Evolutionary conservation across 2,329 filamentous ascomycete genomes (phyloP), one percentile per base, ranked within the genome.

Genomic region (Botrytis byssoidea): DNA sequence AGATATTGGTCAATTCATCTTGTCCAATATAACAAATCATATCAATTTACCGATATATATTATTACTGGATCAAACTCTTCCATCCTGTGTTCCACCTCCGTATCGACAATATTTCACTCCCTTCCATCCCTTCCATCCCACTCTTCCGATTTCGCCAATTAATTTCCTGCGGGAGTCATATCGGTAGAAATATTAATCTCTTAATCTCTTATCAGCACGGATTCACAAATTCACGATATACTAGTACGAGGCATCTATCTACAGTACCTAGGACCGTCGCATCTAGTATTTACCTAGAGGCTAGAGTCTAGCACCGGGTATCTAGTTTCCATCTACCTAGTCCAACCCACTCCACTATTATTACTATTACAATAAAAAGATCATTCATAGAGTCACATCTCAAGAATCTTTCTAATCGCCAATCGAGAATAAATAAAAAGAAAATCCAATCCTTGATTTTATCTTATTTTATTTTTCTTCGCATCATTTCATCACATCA

Each of bases 101-200:
- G 12, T 35, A 46, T 35, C 51, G 48, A 37, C 55, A 48, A 32
- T 44, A 55, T 29, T 48, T 59, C 42, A 42, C 32, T 12, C 44
- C 12, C n/a, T 18, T 57, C 51, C 51, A 57, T 55, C 46, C 46
- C 48, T 25, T n/a, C 25, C 44, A 67, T 66, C 60, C 65, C 51
- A 55, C 59, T 46, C 59, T 73, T 73, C 48, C 70, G 70, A 46
- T 48, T 25, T 67, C 70, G 70, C 61, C 61, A 32, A 18, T 48
- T 55, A n/a, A 67, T 67, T 57, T 46, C 14, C 44, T 40, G 22
- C 35, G 44, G 46, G 59, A 65, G 44, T 51, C 44, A 67, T 40
- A 67, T 35, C 64, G 64, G 48, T n/a, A n/a, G 48, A 55, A 55
- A n/a, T 65, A 37, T 35, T 22, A 14, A 35, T 35, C 4, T 35